phyloP scores from a whole-genome alignment of 192 early-diverging fungal genomes.

The Umbelopsis isabellina region DNA sequence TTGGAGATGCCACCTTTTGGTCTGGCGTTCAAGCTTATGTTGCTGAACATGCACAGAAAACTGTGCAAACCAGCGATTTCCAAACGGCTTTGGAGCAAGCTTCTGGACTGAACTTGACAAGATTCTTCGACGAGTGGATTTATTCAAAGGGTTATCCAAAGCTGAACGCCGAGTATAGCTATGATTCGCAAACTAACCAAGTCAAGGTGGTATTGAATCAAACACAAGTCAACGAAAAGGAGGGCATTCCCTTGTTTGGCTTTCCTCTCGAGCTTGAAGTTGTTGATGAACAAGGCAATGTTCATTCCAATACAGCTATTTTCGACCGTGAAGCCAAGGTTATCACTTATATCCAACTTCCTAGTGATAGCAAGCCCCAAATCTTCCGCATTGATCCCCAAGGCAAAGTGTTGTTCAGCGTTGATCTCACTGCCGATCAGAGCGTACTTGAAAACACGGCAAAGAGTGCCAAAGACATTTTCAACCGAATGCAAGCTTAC shows the following conservation, averaged over 20 bases:
- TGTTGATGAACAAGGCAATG: constrained; percentile 42
- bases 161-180: constrained; percentile 54
- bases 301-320: constrained; percentile 27
- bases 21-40: constrained; percentile 49
- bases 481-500: constrained; percentile 48
- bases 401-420: constrained; percentile 42
- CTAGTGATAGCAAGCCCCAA: constrained; percentile 34
- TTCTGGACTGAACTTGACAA: constrained; percentile 59
- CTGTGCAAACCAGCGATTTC: constrained; percentile 57
- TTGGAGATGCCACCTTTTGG: constrained; percentile 57
- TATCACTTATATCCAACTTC: constrained; percentile 33
- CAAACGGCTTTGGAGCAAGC: constrained; percentile 53
- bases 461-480: constrained; percentile 42
- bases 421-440: constrained; percentile 48
- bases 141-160: constrained; percentile 64
- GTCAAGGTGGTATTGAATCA: constrained; percentile 59
- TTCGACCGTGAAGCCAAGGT: constrained; percentile 39
- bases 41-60: constrained; percentile 37
- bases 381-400: constrained; percentile 50
- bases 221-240: constrained; percentile 42
- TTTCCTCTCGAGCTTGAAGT: constrained; percentile 47
- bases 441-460: constrained; percentile 45
- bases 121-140: constrained; percentile 72
- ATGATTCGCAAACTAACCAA: constrained; percentile 60
- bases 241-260: constrained; percentile 50